Evolutionary conservation across 2,329 filamentous ascomycete genomes (phyloP), one percentile per base, ranked within the genome.

Genomic region (Byssoonygena ceratinophila): DNA sequence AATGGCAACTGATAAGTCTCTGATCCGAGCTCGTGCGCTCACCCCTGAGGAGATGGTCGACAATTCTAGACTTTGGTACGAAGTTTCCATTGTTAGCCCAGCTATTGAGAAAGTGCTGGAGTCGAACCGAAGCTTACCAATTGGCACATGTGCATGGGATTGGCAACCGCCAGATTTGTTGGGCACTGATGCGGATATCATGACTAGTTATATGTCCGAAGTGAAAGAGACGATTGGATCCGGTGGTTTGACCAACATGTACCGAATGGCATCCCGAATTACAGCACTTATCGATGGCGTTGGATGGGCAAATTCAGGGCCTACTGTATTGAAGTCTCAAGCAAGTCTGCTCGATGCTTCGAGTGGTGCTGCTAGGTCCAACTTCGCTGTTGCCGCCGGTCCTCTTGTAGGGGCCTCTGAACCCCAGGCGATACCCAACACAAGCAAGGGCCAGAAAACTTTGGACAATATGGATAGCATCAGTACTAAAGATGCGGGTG

Each of bases 231-330:
- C 56, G 9, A 58, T 70, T 23, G 64, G 66, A 14, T 37, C 37
- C 16, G 54, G 59, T 6, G 61, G 62, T 8, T 53, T 64, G 5
- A 60, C 60, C 3, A 57, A 62, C 16, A 60, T 70, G 20, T 59
- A 67, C n/a, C 55, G 59, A 6, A 45, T 67, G 14, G 61, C 65
- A 0, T 66, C 62, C n/a, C 58, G 53, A 0, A 57, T 72, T 6
- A 62, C 71, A 16, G 57, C 64, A 27, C 66, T 64, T 12, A 68
- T 71, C 18, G 69, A 73, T 51, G 61, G 59, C 16, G 55, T 72
- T 2, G 70, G 70, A 14, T 61, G 55, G 43, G 60, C 54, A 45
- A 68, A 66, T 36, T 43, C 53, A 16, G 60, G 60, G 9, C 22
- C 27, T 12, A 4, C 9, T 22, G 18, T 37, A 4, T 4, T 16